phyloP scores from a whole-genome alignment of 352 stramenopile species.

The Phytophthora constricta region DNA sequence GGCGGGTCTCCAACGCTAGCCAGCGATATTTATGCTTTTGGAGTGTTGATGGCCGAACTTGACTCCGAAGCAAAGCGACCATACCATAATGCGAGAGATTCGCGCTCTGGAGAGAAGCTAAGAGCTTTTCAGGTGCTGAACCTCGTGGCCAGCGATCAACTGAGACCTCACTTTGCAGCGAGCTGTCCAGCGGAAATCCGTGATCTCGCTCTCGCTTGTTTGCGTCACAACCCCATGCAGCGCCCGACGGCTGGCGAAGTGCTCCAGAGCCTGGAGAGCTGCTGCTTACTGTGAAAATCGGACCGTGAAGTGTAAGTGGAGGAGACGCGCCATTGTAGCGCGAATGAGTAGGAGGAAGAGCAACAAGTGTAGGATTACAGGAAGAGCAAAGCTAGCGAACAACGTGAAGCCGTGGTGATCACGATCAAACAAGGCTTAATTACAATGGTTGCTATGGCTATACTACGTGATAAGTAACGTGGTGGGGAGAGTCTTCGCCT shows the following conservation, averaged over 20 bases:
- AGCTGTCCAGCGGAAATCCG: constrained; percentile 34
- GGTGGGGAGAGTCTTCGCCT: neutral
- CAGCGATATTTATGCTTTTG: constrained; percentile 72
- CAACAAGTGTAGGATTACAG: constrained; percentile 1
- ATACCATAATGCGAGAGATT: constrained; percentile 26
- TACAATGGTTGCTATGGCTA: constrained; percentile 3
- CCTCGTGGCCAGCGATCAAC: constrained; percentile 36
- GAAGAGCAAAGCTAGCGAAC: too few species aligned
- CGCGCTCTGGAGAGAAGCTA: constrained; percentile 24
- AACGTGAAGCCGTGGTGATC: neutral
- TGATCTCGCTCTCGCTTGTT: constrained; percentile 38
- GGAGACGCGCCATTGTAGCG: too few species aligned
- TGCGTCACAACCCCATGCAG: constrained; percentile 38
- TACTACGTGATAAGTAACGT: constrained; percentile 7
- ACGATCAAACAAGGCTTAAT: neutral
- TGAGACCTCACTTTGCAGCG: constrained; percentile 41
- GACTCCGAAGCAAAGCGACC: constrained; percentile 43
- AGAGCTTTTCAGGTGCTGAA: constrained; percentile 40
- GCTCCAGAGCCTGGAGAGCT: constrained; percentile 19
- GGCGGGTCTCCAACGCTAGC: constrained; percentile 55
- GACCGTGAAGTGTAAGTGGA: constrained; percentile 14
- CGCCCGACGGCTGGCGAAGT: constrained; percentile 32
- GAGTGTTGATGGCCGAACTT: constrained; percentile 56
- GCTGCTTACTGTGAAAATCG: constrained; percentile 18
- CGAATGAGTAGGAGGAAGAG: neutral